Evolutionary conservation across 2,329 filamentous ascomycete genomes (phyloP).

Genomic region (Colletotrichum lupini): DNA sequence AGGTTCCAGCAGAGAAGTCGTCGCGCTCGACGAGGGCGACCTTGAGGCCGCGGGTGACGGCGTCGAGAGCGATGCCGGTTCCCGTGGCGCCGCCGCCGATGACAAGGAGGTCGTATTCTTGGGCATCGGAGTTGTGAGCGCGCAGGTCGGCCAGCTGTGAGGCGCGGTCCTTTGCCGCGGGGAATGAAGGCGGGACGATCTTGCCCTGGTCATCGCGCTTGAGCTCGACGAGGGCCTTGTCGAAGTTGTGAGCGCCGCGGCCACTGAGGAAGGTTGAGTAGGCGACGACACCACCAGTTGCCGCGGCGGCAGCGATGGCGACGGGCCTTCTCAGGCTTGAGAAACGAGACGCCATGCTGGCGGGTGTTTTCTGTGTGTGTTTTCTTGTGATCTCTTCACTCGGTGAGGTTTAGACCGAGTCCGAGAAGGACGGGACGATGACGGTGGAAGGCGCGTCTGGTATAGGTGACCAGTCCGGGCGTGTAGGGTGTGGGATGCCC

Average conservation of each 20-base stretch:
- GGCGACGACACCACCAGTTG: constrained; percentile 43
- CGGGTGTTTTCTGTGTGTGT: background rate
- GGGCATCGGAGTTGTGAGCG: constrained; percentile 49
- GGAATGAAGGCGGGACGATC: constrained; percentile 52
- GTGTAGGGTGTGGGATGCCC: background rate
- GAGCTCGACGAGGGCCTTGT: constrained; percentile 46
- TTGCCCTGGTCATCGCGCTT: constrained; percentile 49
- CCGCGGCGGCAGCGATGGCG: constrained; percentile 42
- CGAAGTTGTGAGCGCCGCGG: constrained; percentile 44
- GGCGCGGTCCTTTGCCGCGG: constrained; percentile 46
- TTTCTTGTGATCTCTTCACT: background rate
- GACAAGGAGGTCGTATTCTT: constrained; percentile 80
- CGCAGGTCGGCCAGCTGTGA: constrained; percentile 55
- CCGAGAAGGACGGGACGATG: background rate
- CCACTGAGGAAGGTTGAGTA: constrained; percentile 42
- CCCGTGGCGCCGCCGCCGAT: constrained; percentile 86
- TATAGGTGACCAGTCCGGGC: background rate
- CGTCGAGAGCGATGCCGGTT: constrained; percentile 83
- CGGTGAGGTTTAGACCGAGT: constrained; percentile 16
- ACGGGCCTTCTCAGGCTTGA: constrained; percentile 48
- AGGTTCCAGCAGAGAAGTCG: constrained; percentile 85
- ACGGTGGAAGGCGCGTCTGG: too few relatives aligned
- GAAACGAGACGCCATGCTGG: constrained; percentile 49
- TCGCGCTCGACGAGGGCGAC: constrained; percentile 86
- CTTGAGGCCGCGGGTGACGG: constrained; percentile 80